These are phyloP conservation scores for Suillus ampliporus DNA, from an alignment of 768 basidiomycete genomes.

Conservation along the genomic window DNA sequence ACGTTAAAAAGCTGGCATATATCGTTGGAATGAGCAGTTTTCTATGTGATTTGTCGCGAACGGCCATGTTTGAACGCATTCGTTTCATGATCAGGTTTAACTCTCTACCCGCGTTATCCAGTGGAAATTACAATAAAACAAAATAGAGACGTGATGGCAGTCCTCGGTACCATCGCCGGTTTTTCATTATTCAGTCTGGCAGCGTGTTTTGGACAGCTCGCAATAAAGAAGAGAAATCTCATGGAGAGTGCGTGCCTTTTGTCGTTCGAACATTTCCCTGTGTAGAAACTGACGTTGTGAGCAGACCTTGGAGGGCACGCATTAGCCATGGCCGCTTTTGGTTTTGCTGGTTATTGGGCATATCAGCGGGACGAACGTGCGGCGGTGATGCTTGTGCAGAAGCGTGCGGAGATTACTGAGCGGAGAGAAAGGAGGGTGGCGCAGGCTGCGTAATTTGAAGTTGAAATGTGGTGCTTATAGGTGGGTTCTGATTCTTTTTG, in stretches of 20 bases:
- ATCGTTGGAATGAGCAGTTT: no score
- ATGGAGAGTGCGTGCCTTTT: slow-evolving; percentile 71
- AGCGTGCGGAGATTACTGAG: slow-evolving; percentile 62
- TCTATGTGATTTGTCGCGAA: no score
- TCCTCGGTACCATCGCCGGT: slow-evolving; percentile 73
- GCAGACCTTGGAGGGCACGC: slow-evolving; percentile 77
- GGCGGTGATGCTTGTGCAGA: slow-evolving; percentile 63
- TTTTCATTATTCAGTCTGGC: slow-evolving; percentile 85
- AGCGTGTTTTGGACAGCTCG: slow-evolving; percentile 84
- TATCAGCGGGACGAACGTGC: slow-evolving; percentile 71
- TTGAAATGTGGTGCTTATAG: slow-evolving; percentile 20
- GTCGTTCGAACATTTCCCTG: background rate
- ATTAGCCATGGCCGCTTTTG: slow-evolving; percentile 72
- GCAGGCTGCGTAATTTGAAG: slow-evolving; percentile 31
- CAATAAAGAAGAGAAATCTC: slow-evolving; percentile 80
- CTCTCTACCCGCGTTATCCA: background rate
- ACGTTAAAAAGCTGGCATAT: no score
- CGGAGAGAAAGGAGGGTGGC: slow-evolving; percentile 49
- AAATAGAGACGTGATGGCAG: slow-evolving; percentile 51
- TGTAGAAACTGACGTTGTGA: background rate
- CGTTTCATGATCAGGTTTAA: background rate
- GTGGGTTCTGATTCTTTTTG: slow-evolving; percentile 16
- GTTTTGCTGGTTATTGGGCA: slow-evolving; percentile 76
- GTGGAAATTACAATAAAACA: background rate
- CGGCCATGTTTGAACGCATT: no score